Evolutionary conservation across 768 basidiomycete species (phyloP).

Genomic region (Rhizopogon vinicolor): DNA sequence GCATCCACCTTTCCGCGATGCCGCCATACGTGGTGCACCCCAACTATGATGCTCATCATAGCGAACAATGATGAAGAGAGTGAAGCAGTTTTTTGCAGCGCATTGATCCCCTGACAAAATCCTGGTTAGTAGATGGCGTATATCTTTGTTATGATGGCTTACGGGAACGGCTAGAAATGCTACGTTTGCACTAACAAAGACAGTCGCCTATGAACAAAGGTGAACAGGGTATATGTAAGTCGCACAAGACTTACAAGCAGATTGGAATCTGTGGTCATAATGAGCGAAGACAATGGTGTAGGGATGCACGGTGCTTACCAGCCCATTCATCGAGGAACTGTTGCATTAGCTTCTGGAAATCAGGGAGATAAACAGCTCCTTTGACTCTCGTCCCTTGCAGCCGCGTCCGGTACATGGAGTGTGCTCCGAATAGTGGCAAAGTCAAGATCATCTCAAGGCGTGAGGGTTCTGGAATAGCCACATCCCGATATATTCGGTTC

Average conservation of each 20-base stretch:
- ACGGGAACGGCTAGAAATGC: too few relatives aligned
- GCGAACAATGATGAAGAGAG: conserved; percentile 12
- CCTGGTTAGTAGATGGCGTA: not conserved
- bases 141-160: not conserved
- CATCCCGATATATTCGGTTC: conserved; percentile 1
- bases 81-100: conserved; percentile 10
- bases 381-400: conserved; percentile 12
- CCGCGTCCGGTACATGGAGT: conserved; percentile 16
- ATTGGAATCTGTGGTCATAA: conserved; percentile 12
- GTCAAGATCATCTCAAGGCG: conserved; percentile 11
- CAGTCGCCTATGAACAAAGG: too few relatives aligned
- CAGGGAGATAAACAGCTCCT: conserved; percentile 10
- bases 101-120: not conserved
- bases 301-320: conserved; percentile 9
- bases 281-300: not conserved
- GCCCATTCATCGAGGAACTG: conserved; percentile 20
- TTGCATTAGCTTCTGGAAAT: conserved; percentile 13
- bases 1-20: conserved; percentile 10
- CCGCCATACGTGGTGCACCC: conserved; percentile 15
- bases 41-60: conserved; percentile 10
- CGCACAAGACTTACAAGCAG: conserved; percentile 7
- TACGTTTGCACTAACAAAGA: too few relatives aligned
- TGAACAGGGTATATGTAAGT: too few relatives aligned
- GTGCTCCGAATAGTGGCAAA: conserved; percentile 14
- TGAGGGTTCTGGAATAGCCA: conserved; percentile 5